phyloP scores from a whole-genome alignment of 768 basidiomycete genomes.

The Infundibulicybe gibba region DNA sequence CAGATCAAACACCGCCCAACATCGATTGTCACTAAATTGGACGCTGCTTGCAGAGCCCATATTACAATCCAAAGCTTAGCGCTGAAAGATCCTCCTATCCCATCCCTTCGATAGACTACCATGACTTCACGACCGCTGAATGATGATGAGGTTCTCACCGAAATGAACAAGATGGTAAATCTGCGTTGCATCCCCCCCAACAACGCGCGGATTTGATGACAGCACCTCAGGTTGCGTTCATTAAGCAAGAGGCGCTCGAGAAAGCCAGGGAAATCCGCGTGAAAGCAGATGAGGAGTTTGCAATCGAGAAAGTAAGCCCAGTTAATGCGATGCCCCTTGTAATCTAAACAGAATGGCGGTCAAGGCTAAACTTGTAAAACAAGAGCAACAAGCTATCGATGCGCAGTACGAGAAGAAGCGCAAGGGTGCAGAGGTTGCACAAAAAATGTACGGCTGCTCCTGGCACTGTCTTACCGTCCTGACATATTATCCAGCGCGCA shows the following conservation, averaged over 20 bases:
- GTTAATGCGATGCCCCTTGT: neutral
- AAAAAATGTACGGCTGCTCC: constrained; percentile 82
- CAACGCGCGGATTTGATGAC: constrained; percentile 2
- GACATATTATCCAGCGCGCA: constrained; percentile 59
- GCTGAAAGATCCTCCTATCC: neutral
- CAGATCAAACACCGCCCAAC: no score
- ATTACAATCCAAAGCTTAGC: no score
- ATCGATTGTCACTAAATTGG: no score
- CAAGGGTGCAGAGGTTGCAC: constrained; percentile 89
- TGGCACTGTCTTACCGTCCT: constrained; percentile 4
- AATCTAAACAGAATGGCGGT: neutral
- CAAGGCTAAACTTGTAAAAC: constrained; percentile 95
- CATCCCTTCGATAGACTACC: constrained; percentile 8
- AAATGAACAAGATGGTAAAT: constrained; percentile 98
- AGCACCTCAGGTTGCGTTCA: constrained; percentile 79
- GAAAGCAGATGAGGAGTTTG: constrained; percentile 98
- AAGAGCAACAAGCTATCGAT: constrained; percentile 94
- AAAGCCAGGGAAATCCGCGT: constrained; percentile 96
- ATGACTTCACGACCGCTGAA: constrained; percentile 82
- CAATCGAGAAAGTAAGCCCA: constrained; percentile 84
- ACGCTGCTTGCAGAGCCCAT: no score
- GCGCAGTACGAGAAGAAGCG: constrained; percentile 93
- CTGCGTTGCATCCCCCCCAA: constrained; percentile 3
- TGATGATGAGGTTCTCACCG: constrained; percentile 92
- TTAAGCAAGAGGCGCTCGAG: constrained; percentile 97